A percentile compares a stretch with the other conserved stretches of the same genome.
phyloP scores from a whole-genome alignment of 2,329 filamentous ascomycete genomes.

The Ceratocystis harringtonii region DNA sequence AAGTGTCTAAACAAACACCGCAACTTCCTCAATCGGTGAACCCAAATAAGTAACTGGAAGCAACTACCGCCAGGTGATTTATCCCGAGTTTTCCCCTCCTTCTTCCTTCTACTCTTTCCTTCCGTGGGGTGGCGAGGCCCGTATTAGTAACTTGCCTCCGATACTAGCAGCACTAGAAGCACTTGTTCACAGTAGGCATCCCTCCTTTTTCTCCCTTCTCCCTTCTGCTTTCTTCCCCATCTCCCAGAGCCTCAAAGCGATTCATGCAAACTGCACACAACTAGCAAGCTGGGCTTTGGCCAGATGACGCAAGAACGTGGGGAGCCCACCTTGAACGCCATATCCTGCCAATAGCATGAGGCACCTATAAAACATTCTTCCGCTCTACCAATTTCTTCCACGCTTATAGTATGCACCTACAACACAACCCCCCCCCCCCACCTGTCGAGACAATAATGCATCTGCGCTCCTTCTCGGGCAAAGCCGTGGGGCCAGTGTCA shows the following conservation, averaged over 20 bases:
- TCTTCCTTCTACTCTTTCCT: background rate
- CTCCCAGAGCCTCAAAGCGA: background rate
- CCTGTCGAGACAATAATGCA: background rate
- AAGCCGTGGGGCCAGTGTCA: background rate
- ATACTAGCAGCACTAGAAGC: no score
- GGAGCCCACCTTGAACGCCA: background rate
- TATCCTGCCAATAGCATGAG: background rate
- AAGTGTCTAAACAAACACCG: constrained; percentile 6
- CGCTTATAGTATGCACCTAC: no score
- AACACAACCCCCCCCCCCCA: no score
- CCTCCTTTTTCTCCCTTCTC: background rate
- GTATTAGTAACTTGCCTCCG: no score
- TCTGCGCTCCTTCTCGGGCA: background rate
- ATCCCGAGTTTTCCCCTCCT: constrained; percentile 1
- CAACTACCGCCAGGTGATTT: constrained; percentile 2
- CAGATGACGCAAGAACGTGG: background rate
- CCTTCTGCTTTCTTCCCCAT: background rate
- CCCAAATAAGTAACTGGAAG: background rate
- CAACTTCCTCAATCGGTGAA: background rate
- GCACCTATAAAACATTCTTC: no score
- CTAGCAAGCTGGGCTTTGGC: no score
- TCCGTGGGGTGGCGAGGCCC: background rate
- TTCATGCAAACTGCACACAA: no score
- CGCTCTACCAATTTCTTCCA: no score
- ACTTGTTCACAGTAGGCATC: no score